Conservation (phyloP, 1,139 yeast species). For the Pichia sp. region DNA sequence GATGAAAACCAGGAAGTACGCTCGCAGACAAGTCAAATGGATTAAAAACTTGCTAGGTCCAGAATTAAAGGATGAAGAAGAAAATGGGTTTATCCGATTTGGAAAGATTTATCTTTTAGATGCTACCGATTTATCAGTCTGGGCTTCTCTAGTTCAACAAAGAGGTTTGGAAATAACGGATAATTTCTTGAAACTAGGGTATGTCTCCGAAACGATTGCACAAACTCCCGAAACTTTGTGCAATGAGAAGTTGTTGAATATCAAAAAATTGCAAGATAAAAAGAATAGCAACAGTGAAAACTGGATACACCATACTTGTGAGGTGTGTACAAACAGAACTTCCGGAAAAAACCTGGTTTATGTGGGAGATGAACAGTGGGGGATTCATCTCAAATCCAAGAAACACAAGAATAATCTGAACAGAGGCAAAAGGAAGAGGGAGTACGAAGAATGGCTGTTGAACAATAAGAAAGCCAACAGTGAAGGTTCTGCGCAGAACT, state of each 20-base stretch:
- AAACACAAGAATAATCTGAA: constrained; percentile 45
- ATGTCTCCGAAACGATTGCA: constrained; percentile 14
- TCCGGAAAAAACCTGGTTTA: constrained; percentile 48
- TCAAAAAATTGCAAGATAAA: not conserved
- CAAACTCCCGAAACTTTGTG: constrained; percentile 40
- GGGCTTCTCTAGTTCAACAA: constrained; percentile 40
- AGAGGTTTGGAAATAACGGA: constrained; percentile 48
- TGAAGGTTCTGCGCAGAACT: too few relatives aligned
- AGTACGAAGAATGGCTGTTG: constrained; percentile 33
- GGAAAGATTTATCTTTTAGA: constrained; percentile 63
- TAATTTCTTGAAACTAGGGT: constrained; percentile 28
- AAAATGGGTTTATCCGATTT: constrained; percentile 44
- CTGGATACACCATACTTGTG: constrained; percentile 70
- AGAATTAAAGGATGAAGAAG: constrained; percentile 45
- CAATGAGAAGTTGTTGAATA: constrained; percentile 10
- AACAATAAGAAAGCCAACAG: constrained; percentile 3
- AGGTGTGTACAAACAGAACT: constrained; percentile 49
- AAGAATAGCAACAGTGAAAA: constrained; percentile 11
- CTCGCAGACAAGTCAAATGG: constrained; percentile 91
- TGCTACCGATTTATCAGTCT: constrained; percentile 52
- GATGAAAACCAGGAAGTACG: constrained; percentile 75
- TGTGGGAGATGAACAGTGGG: constrained; percentile 65
- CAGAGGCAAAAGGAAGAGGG: constrained; percentile 34
- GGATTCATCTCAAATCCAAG: constrained; percentile 56
- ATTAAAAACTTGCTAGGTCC: constrained; percentile 63